phyloP scores from a whole-genome alignment of 352 stramenopile species.

The Pythium scleroteichum region DNA sequence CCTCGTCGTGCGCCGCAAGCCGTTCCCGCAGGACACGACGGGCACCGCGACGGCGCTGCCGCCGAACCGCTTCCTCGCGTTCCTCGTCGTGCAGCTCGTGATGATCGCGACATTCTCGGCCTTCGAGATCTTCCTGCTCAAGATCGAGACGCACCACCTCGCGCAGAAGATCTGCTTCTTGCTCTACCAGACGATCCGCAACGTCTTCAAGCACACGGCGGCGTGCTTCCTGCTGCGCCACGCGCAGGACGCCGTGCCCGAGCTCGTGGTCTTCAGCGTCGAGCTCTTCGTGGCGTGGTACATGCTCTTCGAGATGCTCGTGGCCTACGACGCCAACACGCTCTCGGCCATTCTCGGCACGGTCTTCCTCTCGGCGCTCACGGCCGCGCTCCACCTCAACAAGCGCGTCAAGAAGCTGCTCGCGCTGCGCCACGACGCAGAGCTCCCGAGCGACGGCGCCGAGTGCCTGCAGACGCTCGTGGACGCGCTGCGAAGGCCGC shows the following conservation, averaged over 20 bases:
- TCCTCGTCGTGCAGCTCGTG: constrained; percentile 25
- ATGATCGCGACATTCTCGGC: constrained; percentile 39
- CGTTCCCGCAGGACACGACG: constrained; percentile 11
- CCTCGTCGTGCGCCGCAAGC: constrained; percentile 24
- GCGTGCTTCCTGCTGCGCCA: constrained; percentile 14
- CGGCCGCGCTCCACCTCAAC: constrained; percentile 8
- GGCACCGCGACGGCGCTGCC: constrained; percentile 13
- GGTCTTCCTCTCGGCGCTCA: constrained; percentile 6
- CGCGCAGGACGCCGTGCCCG: constrained; percentile 14
- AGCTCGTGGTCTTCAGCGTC: constrained; percentile 17
- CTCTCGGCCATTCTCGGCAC: constrained; percentile 7
- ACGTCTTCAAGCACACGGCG: constrained; percentile 30
- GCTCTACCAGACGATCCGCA: constrained; percentile 33
- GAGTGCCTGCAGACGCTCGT: constrained; percentile 10
- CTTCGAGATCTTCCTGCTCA: constrained; percentile 24
- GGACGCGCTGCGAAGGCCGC: constrained; percentile 9
- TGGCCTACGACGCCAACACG: constrained; percentile 4
- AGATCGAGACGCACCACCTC: constrained; percentile 23
- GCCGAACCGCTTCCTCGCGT: constrained; percentile 23
- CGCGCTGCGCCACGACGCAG: constrained; percentile 1
- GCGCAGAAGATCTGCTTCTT: constrained; percentile 29
- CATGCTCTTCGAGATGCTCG: constrained; percentile 14
- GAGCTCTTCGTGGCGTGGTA: constrained; percentile 14
- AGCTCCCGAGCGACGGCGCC: neutral
- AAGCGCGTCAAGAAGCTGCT: constrained; percentile 11